phyloP scores from a whole-genome alignment of 1,284 basidiomycete genomes.

The Fomitopsis pinicola region DNA sequence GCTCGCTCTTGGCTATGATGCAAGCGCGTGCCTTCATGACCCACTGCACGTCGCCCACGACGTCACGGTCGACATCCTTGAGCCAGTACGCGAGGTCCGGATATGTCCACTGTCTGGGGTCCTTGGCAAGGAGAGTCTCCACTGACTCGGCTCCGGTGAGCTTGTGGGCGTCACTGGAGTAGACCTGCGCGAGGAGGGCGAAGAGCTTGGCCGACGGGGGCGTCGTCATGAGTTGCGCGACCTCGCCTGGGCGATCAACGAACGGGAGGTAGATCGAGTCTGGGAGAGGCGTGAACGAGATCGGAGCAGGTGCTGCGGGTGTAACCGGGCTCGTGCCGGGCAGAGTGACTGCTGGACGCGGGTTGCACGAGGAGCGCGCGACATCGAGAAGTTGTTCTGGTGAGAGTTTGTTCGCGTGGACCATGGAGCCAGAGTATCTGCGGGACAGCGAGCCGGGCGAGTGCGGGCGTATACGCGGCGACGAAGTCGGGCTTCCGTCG shows the following conservation, averaged over 20 bases:
- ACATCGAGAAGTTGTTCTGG: conserved; percentile 69
- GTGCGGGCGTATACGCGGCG: conserved; percentile 24
- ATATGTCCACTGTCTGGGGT: conserved; percentile 57
- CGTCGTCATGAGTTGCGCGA: conserved; percentile 52
- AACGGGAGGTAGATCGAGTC: conserved; percentile 72
- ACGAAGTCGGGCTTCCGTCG: conserved; percentile 21
- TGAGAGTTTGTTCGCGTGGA: conserved; percentile 35
- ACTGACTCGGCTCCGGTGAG: conserved; percentile 18
- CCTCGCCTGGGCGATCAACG: conserved; percentile 67
- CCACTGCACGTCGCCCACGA: conserved; percentile 60
- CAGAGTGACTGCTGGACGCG: conserved; percentile 24
- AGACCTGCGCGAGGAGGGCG: conserved; percentile 65
- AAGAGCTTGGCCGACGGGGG: conserved; percentile 66
- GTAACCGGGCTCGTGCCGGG: conserved; percentile 6
- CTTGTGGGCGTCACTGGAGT: conserved; percentile 33
- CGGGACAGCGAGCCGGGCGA: conserved; percentile 18
- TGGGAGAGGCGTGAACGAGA: conserved; percentile 67
- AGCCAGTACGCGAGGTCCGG: conserved; percentile 57
- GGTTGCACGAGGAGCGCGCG: conserved; percentile 54
- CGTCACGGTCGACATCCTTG: conserved; percentile 52
- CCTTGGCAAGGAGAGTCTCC: conserved; percentile 26
- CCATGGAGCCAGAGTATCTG: conserved; percentile 20
- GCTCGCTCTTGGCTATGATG: conserved; percentile 64
- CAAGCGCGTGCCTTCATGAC: conserved; percentile 59
- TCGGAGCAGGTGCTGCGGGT: conserved; percentile 31